Evolutionary conservation across 2,329 filamentous ascomycete genomes (phyloP).

Genomic region (Ilyonectria sp.): DNA sequence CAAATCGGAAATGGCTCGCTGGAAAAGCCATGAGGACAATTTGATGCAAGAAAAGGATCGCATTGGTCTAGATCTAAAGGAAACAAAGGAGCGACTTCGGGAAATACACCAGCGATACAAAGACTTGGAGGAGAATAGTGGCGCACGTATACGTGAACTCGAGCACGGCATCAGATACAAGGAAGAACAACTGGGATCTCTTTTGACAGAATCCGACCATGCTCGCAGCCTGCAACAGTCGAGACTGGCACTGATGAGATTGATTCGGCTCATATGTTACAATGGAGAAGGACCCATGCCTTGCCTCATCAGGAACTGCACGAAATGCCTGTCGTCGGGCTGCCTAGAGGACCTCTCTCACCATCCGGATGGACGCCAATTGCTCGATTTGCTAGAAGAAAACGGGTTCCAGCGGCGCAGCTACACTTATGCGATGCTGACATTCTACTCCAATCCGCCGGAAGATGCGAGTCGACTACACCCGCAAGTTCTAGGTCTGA

Average conservation of each 20-base stretch:
- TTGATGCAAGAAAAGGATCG: neutral
- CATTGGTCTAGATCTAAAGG: neutral
- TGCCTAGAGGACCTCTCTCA: neutral
- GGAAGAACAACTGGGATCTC: neutral
- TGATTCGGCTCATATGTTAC: constrained; percentile 1
- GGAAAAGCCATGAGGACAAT: neutral
- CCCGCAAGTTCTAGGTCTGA: neutral
- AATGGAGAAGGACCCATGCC: constrained; percentile 1
- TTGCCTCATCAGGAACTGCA: neutral
- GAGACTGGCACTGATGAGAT: constrained; percentile 2
- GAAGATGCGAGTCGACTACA: neutral
- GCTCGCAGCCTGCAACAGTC: constrained; percentile 1
- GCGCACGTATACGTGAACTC: neutral
- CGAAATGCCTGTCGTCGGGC: neutral
- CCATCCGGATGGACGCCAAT: neutral
- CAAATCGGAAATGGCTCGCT: neutral
- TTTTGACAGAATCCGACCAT: neutral
- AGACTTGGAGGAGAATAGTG: neutral
- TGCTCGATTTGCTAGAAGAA: constrained; percentile 3
- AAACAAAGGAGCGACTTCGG: neutral
- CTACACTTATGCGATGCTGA: neutral
- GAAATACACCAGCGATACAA: constrained; percentile 1
- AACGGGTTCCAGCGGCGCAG: neutral
- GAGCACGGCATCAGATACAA: neutral
- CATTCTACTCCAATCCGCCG: neutral